Percentiles rank a stretch among this genome's conserved stretches.
These are phyloP conservation scores for Calocera viscosa DNA, from an alignment of 768 basidiomycete genomes.

Conservation along the genomic window DNA sequence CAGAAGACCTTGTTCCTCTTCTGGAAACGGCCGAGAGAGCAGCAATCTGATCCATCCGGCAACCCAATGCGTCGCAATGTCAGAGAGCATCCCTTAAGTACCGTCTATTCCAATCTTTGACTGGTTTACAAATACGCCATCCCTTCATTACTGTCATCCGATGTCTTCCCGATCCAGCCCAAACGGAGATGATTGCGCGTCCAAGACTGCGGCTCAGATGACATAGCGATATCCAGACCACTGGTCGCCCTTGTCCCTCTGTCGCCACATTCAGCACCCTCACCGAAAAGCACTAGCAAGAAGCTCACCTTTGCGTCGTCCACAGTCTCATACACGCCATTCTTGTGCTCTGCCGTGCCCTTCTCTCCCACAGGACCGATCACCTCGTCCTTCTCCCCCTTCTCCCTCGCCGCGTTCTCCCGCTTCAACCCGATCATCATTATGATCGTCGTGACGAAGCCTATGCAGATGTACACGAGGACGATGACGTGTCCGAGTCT, in stretches of 20 bases:
- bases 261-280: not conserved
- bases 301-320: conserved; percentile 41
- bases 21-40: too few species aligned
- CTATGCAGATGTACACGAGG: conserved; percentile 56
- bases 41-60: too few species aligned
- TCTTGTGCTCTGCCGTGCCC: conserved; percentile 28
- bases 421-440: conserved; percentile 36
- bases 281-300: not conserved
- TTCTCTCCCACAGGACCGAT: conserved; percentile 40
- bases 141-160: too few species aligned
- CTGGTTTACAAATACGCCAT: too few species aligned
- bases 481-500: conserved; percentile 54
- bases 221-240: conserved; percentile 70
- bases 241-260: conserved; percentile 51
- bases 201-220: too few species aligned
- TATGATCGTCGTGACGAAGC: conserved; percentile 37
- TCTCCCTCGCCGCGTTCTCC: conserved; percentile 55
- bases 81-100: too few species aligned
- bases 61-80: too few species aligned
- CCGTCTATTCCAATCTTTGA: too few species aligned
- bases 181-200: too few species aligned
- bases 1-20: too few species aligned
- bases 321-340: conserved; percentile 37
- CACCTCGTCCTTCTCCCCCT: conserved; percentile 56
- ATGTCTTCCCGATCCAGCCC: too few species aligned